Evolutionary conservation across 768 basidiomycete genomes (phyloP), one percentile per base, ranked within the genome.

Genomic region (Lactarius deliciosus): DNA sequence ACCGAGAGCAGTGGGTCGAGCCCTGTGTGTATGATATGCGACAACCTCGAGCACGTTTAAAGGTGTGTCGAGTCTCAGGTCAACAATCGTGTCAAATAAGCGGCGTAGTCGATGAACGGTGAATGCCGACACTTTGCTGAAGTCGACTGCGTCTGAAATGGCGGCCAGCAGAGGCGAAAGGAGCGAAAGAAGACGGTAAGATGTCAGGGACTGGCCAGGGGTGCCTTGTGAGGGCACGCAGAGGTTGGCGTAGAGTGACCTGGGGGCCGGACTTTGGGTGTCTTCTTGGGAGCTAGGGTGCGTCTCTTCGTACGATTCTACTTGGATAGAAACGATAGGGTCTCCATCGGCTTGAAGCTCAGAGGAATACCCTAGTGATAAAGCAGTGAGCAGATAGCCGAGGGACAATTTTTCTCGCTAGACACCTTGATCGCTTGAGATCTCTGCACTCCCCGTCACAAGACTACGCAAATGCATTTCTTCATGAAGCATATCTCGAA

Each of bases 21-120:
- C 81, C 61, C 75, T 80, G 8, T 82, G 74, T 4, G 85, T 81
- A 61, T 87, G 85, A 73, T 89, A 88, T 15, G 90, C 91, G 34
- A 87, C 78, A 38, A 92, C 81, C 68, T 90, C 85, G 11, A 95
- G 80, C 1, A 91, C 64, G 75, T 94, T 92, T 53, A 85, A 78
- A 73, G 88, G 87, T 4, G 84, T 80, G 74, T 94, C 91, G 0
- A 82, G 79, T 72, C 92, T 94, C 38, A 80, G 76, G 30, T 75
- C 77, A 18, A 85, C 74, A 32, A 92, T 80, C 20, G 82, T 74
- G 30, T 79, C 75, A 34, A 93, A 72, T 16, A 93, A 76, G 15
- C 81, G 80, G 68, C 82, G 80, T 58, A 90, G 79, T 16, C 82
- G 80, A 68, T 85, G 77, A 22, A 80, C 69, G 4, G 80, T 79